Base-by-base conservation (phyloP, 441 rosid genomes). In the Hura crepitans region DNA sequence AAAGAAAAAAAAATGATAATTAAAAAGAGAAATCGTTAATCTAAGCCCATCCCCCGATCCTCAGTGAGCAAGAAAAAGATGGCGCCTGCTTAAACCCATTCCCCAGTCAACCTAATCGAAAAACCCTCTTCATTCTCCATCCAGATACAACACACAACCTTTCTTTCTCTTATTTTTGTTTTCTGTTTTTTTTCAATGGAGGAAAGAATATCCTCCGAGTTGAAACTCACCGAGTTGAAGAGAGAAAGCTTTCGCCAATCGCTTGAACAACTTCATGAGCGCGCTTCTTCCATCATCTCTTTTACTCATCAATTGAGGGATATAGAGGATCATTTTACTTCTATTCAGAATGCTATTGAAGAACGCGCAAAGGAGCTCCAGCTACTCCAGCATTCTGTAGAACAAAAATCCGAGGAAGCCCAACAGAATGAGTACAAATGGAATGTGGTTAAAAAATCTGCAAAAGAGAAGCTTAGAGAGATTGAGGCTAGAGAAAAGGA, bases 291-390 rank as follows among this genome's bases (percentile, higher is more conserved):
- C 0, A 12, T 63, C 11, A 27, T 70, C 55, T 66, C 13, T 15
- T 68, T 81, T 50, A 54, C 70, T 43, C 60, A 53, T 25, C 79
- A 73, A 39, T 75, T 72, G 76, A 63, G 70, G 50, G 79, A 81
- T 9, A 33, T 81, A 4, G 81, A 70, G 49, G 49, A 25, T 20
- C 65, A 72, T 23, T 72, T 46, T 3, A 58, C 9, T 2, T 57
- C 74, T 23, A 35, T 60, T 28, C 42, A 45, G 11, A 23, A 4
- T 45, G 46, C 65, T 22, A 54, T 78, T 28, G 60, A 65, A 37
- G 49, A 62, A 1, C 69, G 78, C 35, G 60, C 37, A 13, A 35
- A 57, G 12, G 66, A 68, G 12, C 60, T 69, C 1, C 42, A 11
- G 25, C 31, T 17, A 1, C 1, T 27, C 7, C 51, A 37, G 0